Evolutionary conservation across 371 early-diverging fungal genomes (phyloP), one percentile per base, ranked within the genome.

Genomic region (Actinomucor elegans): DNA sequence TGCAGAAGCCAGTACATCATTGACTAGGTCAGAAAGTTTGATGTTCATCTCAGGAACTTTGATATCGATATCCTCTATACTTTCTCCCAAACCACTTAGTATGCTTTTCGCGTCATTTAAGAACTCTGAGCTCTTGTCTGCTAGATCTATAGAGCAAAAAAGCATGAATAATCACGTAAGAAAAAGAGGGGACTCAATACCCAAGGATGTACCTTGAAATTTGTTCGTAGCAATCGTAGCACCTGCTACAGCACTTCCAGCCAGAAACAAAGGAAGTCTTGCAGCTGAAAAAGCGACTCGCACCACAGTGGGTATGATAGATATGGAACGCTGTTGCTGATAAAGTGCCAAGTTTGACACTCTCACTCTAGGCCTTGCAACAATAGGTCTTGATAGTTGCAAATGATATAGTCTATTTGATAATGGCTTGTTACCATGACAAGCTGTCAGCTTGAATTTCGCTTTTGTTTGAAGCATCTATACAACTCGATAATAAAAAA

Each of bases 221-320:
- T 72, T 76, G 36, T 70, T 66, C 33, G 72, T 70, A 9, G 72
- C 76, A 20, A 66, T 23, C 0, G 67, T 68, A 18, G 66, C 62
- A 47, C 73, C 70, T 12, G 73, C 71, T n/a, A 67, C 68, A 0
- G 76, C 64, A n/a, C 66, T 70, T 28, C 73, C 76, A 24, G 69
- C 73, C 29, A 67, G 34, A 36, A 71, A 40, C 4, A 68, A 50
- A 12, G 76, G 76, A 8, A 72, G 15, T 34, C 72, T 64, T 10
- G 65, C 34, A 14, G 64, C 67, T 9, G 57, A 52, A 21, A 71
- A 43, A 0, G 67, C 60, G 9, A 60, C 38, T 28, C 72, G 63
- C 15, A 67, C 57, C 23, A 66, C 51, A 26, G 69, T 54, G 8
- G 64, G 51, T 50, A 50, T 50, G 21, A 50, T 40, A 3, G 51